Base-by-base conservation (phyloP, 768 basidiomycete genomes). In the Mycena amicta region DNA sequence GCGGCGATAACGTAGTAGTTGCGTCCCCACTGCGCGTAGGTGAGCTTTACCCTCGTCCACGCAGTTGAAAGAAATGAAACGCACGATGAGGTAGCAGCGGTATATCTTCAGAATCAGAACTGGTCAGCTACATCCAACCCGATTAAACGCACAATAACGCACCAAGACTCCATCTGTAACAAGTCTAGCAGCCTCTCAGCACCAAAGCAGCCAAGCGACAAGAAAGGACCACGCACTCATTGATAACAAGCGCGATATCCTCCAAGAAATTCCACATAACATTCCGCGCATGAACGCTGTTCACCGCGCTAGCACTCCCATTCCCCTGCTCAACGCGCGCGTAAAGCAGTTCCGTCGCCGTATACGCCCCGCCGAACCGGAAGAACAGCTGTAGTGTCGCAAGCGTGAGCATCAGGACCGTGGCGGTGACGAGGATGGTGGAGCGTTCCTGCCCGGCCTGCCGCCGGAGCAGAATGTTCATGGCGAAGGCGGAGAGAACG, bases 81-180 rank as follows among this genome's bases (percentile, higher is more conserved):
- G 46, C 29, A 59, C 57, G 33, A 63, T 63, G 29, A 59, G 18
- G 31, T 26, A 63, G 25, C 62, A 63, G 25, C 62, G 62, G 28
- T 63, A 63, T 15, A 63, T 63, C 62, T 63, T 12, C 27, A 6
- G 16, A 30, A 25, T 37, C 37, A 31, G 25, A 18, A 22, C 22
- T 20, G 13, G 29, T 49, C 22, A 39, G 3, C 33, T 8, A 22
- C 25, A 2, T 23, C 31, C 13, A 12, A 51, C 16, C 29, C 15
- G n/a, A 22, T 13, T 4, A 33, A 11, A n/a, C n/a, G n/a, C 20
- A 29, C 8, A 53, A 60, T 5, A 37, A 52, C 62, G 52, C 31
- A 60, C 62, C 20, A 60, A 55, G n/a, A 60, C 23, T 4, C 62
- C 59, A 41, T 64, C 62, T 6, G 58, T 60, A 27, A 64, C 26